These are phyloP conservation scores for Alectoria sarmentosa DNA, from an alignment of 495 filamentous ascomycete species.

Conservation along the genomic window DNA sequence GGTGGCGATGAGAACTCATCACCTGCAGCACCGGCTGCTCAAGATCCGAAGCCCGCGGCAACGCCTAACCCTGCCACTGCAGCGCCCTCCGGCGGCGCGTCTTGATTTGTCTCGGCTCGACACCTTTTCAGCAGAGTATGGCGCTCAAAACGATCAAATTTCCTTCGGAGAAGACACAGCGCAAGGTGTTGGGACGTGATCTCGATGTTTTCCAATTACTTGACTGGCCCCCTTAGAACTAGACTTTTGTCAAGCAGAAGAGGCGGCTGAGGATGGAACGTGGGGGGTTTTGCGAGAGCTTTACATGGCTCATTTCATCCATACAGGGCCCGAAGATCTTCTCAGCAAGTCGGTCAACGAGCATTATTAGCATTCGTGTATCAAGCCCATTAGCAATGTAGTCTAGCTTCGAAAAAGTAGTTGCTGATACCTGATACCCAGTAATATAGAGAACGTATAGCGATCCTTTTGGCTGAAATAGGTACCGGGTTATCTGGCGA, in stretches of 20 bases:
- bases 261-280: conserved; percentile 4
- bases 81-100: conserved; percentile 21
- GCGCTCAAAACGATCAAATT: conserved; percentile 5
- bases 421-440: background rate
- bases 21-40: conserved; percentile 8
- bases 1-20: conserved; percentile 40
- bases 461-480: too few species aligned
- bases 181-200: conserved; percentile 6
- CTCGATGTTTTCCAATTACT: conserved; percentile 7
- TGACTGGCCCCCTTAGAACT: conserved; percentile 14
- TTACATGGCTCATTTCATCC: conserved; percentile 3
- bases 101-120: conserved; percentile 8
- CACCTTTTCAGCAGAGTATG: background rate
- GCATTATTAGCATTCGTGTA: conserved; percentile 12
- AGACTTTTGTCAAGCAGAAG: conserved; percentile 6
- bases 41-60: conserved; percentile 20
- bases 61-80: conserved; percentile 19
- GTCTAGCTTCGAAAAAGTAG: conserved; percentile 9
- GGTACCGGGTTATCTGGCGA: too few species aligned
- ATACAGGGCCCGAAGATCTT: conserved; percentile 7
- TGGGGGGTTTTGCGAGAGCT: conserved; percentile 4
- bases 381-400: conserved; percentile 17
- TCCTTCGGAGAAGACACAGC: conserved; percentile 9
- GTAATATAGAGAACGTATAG: background rate
- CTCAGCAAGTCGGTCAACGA: background rate